Conservation (phyloP, 805 yeast genomes). For the Metschnikowia orientalis region DNA sequence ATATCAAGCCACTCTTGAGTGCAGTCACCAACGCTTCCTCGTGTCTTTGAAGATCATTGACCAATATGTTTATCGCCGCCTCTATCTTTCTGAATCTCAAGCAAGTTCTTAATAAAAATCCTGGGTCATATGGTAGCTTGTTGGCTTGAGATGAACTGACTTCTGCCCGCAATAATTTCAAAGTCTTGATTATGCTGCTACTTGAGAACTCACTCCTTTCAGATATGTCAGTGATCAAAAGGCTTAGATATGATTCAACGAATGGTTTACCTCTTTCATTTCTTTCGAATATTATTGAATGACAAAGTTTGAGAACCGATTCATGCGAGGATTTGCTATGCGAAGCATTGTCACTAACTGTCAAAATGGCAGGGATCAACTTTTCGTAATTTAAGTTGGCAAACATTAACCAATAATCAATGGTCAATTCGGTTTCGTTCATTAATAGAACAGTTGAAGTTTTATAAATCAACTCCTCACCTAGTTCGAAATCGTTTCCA, state of each 20-base stretch:
- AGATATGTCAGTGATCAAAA: slow-evolving; percentile 56
- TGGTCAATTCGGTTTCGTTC: slow-evolving; percentile 64
- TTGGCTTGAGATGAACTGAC: slow-evolving; percentile 17
- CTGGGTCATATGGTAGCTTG: slow-evolving; percentile 50
- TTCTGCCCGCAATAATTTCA: slow-evolving; percentile 21
- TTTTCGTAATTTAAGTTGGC: slow-evolving; percentile 51
- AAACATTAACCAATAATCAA: slow-evolving; percentile 73
- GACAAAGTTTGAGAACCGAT: no score
- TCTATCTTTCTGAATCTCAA: slow-evolving; percentile 52
- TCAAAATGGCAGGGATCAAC: slow-evolving; percentile 71
- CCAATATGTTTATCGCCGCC: slow-evolving; percentile 70
- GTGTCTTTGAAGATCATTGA: slow-evolving; percentile 56
- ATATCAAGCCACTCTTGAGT: slow-evolving; percentile 52
- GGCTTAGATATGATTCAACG: slow-evolving; percentile 66
- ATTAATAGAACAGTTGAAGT: slow-evolving; percentile 65
- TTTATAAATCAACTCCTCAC: slow-evolving; percentile 47
- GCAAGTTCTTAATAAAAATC: slow-evolving; percentile 72
- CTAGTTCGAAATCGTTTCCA: slow-evolving; percentile 31
- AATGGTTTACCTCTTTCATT: slow-evolving; percentile 42
- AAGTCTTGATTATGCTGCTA: slow-evolving; percentile 30
- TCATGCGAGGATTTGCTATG: no score
- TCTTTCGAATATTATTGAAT: slow-evolving; percentile 39
- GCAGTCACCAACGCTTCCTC: slow-evolving; percentile 83
- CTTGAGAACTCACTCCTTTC: no score
- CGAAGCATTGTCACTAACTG: no score